Evolutionary conservation across 2,329 filamentous ascomycete species (phyloP), one percentile per base, ranked within the genome.

Genomic region (Colletotrichum plurivorum): DNA sequence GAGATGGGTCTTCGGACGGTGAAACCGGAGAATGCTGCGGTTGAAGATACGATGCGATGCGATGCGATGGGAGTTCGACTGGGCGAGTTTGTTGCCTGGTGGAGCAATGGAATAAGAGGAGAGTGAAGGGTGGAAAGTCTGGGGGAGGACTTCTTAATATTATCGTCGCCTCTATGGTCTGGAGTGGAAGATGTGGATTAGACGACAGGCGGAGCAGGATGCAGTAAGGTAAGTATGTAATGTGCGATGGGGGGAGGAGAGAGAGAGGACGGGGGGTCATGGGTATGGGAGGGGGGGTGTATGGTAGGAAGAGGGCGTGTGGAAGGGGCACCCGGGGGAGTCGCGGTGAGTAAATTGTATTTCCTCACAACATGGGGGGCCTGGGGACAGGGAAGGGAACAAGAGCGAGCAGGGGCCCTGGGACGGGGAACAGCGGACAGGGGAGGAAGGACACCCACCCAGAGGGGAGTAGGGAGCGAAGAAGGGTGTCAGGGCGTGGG

Each of bases 71-170:
- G 20, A 36, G 31, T 20, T 58, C 57, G 67, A 56, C 31, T n/a
- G 55, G 55, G 51, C 52, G 36, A 18, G 53, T 41, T 41, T 59
- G 49, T 53, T 36, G 31, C 22, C 48, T 56, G 57, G 70, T 71
- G 70, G 67, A 71, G 67, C 68, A 67, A 67, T 68, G 63, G 64
- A 71, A 67, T 71, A 60, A 58, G 63, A 68, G 51, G 59, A 65
- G 63, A 25, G 60, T 41, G 43, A 58, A 46, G 55, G 68, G 70
- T 70, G 68, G 70, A 59, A 70, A 63, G 67, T 71, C 67, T 71
- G 70, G 70, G 69, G 70, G 70, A 71, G 60, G 56, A 63, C 49
- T 62, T 52, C 54, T 61, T 71, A 67, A 70, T 68, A 71, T 71
- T 71, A 71, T 71, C 68, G 68, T 71, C 67, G 61, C 56, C 66